Percentiles rank a stretch among this genome's conserved stretches.
Conservation (phyloP, 306 rosid species). For the Inga leiocalycina region DNA sequence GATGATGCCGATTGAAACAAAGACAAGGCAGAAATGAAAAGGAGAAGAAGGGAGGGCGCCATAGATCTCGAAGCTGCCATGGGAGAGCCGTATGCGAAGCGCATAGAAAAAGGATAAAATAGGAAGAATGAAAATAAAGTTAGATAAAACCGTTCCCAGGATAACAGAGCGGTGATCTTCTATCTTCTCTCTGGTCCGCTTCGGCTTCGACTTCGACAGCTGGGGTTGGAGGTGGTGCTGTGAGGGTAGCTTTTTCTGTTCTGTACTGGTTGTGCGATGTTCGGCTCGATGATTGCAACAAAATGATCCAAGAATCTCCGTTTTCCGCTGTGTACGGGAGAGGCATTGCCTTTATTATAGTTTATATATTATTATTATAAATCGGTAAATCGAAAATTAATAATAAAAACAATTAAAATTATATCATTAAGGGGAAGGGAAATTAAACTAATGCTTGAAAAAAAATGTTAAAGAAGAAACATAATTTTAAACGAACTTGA, state of each 20-base stretch:
- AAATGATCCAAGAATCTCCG: background rate
- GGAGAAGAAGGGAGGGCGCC: slow-evolving; percentile 29
- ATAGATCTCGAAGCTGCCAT: slow-evolving; percentile 22
- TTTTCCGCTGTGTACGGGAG: background rate
- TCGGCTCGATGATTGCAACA: background rate
- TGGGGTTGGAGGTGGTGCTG: background rate
- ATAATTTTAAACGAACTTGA: no score
- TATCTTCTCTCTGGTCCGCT: background rate
- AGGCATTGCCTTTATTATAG: background rate
- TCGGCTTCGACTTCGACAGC: background rate
- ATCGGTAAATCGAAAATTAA: no score
- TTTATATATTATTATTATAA: no score
- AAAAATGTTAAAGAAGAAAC: no score
- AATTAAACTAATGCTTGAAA: no score
- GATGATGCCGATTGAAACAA: slow-evolving; percentile 42
- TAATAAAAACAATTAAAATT: no score
- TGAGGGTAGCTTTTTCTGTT: background rate
- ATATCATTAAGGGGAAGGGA: no score
- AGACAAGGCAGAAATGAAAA: slow-evolving; percentile 31
- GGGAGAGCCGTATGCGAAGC: slow-evolving; percentile 17
- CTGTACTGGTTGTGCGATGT: background rate
- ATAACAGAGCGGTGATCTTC: background rate
- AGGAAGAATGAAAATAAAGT: background rate
- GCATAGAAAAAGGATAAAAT: slow-evolving; percentile 36
- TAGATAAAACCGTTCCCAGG: background rate